These are phyloP conservation scores for Pseudogymnoascus sp. DNA, from an alignment of 2,329 filamentous ascomycete genomes.

Conservation along the genomic window DNA sequence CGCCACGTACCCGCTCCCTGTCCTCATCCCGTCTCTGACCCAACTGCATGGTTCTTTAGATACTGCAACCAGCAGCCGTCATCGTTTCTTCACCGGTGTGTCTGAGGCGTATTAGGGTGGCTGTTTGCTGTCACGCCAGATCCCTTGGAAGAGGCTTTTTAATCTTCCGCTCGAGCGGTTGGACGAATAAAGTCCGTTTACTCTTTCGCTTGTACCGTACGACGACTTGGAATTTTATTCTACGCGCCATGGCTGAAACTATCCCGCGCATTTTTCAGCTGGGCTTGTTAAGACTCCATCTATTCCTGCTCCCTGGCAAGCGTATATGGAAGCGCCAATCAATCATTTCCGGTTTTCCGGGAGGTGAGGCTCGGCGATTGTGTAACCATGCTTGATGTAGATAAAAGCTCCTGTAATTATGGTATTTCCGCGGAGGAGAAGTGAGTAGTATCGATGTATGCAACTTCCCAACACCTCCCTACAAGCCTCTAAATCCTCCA, in stretches of 20 bases:
- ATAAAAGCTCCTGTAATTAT: background rate
- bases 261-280: background rate
- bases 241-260: background rate
- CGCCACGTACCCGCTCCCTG: background rate
- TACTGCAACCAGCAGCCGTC: background rate
- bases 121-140: background rate
- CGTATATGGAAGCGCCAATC: background rate
- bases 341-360: background rate
- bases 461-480: conserved; percentile 24
- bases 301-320: background rate
- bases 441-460: conserved; percentile 19
- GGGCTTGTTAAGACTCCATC: background rate
- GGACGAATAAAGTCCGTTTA: background rate
- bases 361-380: background rate
- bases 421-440: background rate
- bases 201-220: background rate
- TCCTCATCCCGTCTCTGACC: background rate
- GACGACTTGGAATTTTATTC: background rate
- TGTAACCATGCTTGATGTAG: background rate
- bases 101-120: background rate
- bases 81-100: background rate
- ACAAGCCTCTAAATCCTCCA: conserved; percentile 26
- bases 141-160: background rate
- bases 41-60: background rate
- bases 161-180: background rate